These are phyloP conservation scores for Xylaria sp. DNA, from an alignment of 2,329 filamentous ascomycete genomes.

Conservation along the genomic window DNA sequence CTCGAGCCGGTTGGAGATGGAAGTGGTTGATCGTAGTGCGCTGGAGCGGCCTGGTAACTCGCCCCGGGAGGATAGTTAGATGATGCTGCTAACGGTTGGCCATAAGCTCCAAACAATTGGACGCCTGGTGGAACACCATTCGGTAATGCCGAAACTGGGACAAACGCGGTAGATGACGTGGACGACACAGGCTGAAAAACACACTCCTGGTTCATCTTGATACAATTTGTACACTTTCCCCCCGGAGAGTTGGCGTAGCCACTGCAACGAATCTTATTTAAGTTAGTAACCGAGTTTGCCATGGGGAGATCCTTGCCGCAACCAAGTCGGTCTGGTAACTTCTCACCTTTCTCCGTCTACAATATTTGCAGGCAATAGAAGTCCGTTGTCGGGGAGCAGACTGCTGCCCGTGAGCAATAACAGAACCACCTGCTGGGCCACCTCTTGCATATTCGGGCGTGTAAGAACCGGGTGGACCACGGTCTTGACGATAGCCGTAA, in stretches of 20 bases:
- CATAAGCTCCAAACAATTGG: conserved; percentile 67
- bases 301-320: neutral
- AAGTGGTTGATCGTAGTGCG: conserved; percentile 49
- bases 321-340: conserved; percentile 16
- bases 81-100: conserved; percentile 61
- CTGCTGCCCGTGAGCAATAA: conserved; percentile 59
- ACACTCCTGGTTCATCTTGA: conserved; percentile 71
- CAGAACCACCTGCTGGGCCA: conserved; percentile 51
- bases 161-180: conserved; percentile 66
- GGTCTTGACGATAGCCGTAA: conserved; percentile 51
- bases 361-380: conserved; percentile 70
- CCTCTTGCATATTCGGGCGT: conserved; percentile 48
- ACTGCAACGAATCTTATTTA: conserved; percentile 67
- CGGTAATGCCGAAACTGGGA: conserved; percentile 68
- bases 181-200: conserved; percentile 70
- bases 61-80: conserved; percentile 42
- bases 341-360: conserved; percentile 69
- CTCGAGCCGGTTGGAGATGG: conserved; percentile 53
- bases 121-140: conserved; percentile 68
- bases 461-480: conserved; percentile 47
- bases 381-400: conserved; percentile 68
- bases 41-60: conserved; percentile 34
- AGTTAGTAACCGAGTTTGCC: conserved; percentile 41
- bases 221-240: conserved; percentile 70
- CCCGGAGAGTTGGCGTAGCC: conserved; percentile 69